Evolutionary conservation across 78 protist genomes (phyloP).

Genomic region (Mastigamoeba balamuthi): DNA sequence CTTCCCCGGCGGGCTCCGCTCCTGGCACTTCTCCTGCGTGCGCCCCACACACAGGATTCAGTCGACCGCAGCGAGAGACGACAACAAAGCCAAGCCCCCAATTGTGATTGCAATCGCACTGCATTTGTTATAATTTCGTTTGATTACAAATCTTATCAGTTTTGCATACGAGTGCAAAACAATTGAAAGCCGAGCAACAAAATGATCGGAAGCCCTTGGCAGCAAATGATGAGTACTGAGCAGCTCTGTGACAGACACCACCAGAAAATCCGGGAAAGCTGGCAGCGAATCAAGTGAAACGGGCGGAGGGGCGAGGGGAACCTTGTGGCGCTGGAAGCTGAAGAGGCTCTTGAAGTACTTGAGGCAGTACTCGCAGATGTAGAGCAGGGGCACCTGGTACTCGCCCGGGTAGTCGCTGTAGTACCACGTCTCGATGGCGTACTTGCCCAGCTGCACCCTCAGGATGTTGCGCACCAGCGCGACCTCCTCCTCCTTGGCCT

Average conservation of each 20-base stretch:
- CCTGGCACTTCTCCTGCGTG: constrained; percentile 47
- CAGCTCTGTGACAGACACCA: too few relatives aligned
- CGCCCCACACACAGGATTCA: too few relatives aligned
- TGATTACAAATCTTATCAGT: too few relatives aligned
- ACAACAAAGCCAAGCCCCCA: too few relatives aligned
- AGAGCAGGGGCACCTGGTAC: constrained; percentile 45
- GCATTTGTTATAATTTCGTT: too few relatives aligned
- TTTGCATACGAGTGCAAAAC: too few relatives aligned
- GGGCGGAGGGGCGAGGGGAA: neutral
- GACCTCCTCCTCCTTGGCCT: constrained; percentile 80
- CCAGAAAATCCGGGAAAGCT: neutral
- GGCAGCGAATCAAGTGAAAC: neutral
- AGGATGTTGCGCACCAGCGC: constrained; percentile 80
- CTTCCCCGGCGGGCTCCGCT: constrained; percentile 86
- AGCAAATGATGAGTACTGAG: too few relatives aligned
- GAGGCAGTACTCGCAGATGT: constrained; percentile 84
- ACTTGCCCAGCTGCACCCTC: constrained; percentile 57
- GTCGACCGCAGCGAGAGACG: too few relatives aligned
- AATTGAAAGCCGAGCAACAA: too few relatives aligned
- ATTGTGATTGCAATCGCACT: too few relatives aligned
- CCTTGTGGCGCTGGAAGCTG: constrained; percentile 63
- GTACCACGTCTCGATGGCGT: constrained; percentile 90
- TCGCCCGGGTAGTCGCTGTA: constrained; percentile 89
- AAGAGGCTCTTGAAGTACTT: constrained; percentile 66
- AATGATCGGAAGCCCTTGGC: too few relatives aligned